Evolutionary conservation across 2,329 filamentous ascomycete species (phyloP).

Genomic region (Colletotrichum spaethianum): DNA sequence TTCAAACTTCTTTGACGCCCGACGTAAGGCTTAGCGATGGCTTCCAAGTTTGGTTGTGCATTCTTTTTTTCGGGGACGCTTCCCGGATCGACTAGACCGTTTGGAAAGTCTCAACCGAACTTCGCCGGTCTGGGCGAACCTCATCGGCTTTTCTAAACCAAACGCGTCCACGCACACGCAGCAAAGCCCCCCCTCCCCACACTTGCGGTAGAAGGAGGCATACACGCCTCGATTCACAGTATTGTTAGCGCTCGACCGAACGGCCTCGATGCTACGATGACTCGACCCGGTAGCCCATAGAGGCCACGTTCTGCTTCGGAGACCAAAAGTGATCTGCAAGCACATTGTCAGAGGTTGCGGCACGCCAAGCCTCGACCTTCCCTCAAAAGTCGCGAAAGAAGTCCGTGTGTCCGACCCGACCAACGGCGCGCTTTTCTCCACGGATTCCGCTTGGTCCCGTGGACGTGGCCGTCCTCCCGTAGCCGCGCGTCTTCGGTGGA

Average conservation of each 20-base stretch:
- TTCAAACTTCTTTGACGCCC: conserved; percentile 9
- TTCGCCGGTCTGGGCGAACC: not conserved
- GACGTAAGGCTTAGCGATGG: not conserved
- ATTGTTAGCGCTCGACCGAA: not conserved
- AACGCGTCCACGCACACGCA: not conserved
- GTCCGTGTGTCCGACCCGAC: not conserved
- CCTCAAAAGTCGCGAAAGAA: not conserved
- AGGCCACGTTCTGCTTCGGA: not conserved
- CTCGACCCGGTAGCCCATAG: not conserved
- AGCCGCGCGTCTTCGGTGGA: too few species aligned
- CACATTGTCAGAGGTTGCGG: not conserved
- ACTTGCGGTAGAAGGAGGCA: not conserved
- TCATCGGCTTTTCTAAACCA: not conserved
- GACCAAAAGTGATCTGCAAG: not conserved
- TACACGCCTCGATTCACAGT: not conserved
- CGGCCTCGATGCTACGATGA: not conserved
- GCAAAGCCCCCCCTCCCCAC: not conserved
- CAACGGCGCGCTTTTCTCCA: not conserved
- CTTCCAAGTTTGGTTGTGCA: not conserved
- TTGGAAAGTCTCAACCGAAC: not conserved
- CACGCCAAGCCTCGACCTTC: not conserved
- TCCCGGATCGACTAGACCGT: not conserved
- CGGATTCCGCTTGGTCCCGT: not conserved
- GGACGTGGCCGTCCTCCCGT: not conserved
- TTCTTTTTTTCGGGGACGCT: not conserved